Evolutionary conservation across 768 basidiomycete genomes (phyloP).

Genomic region (Cubamyces lactineus): DNA sequence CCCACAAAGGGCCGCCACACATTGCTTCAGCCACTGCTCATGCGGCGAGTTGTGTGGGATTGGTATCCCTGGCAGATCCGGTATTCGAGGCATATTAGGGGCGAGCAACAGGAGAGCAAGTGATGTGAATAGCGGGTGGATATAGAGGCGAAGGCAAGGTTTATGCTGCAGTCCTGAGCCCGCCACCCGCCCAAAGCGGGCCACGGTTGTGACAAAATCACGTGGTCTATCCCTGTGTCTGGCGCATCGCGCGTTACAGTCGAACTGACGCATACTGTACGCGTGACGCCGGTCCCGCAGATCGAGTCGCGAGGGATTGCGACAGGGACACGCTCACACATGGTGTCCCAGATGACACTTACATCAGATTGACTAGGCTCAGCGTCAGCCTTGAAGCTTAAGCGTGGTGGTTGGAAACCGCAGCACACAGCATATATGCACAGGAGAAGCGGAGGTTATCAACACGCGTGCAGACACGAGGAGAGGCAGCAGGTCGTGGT

Average conservation of each 20-base stretch:
- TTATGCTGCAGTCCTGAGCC: neutral
- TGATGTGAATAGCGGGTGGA: too few species aligned
- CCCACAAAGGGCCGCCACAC: conserved; percentile 67
- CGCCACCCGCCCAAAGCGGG: conserved; percentile 8
- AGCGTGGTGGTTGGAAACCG: neutral
- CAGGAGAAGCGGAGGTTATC: neutral
- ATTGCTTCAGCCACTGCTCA: conserved; percentile 63
- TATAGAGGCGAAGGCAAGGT: neutral
- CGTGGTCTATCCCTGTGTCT: neutral
- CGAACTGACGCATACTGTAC: neutral
- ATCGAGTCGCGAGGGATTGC: neutral
- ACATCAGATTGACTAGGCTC: too few species aligned
- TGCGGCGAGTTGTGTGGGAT: conserved; percentile 60
- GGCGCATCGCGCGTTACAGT: neutral
- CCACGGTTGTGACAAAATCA: conserved; percentile 20
- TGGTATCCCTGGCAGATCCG: conserved; percentile 70
- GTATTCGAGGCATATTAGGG: conserved; percentile 54
- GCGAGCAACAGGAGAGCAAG: neutral
- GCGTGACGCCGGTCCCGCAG: neutral
- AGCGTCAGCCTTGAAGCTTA: too few species aligned
- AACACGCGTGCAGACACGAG: neutral
- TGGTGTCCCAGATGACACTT: too few species aligned
- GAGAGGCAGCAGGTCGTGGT: neutral
- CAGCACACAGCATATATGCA: neutral
- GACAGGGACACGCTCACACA: too few species aligned